A percentile compares a stretch with the other conserved stretches of the same genome.
phyloP scores from a whole-genome alignment of 768 basidiomycete species.

The Suillus ampliporus region DNA sequence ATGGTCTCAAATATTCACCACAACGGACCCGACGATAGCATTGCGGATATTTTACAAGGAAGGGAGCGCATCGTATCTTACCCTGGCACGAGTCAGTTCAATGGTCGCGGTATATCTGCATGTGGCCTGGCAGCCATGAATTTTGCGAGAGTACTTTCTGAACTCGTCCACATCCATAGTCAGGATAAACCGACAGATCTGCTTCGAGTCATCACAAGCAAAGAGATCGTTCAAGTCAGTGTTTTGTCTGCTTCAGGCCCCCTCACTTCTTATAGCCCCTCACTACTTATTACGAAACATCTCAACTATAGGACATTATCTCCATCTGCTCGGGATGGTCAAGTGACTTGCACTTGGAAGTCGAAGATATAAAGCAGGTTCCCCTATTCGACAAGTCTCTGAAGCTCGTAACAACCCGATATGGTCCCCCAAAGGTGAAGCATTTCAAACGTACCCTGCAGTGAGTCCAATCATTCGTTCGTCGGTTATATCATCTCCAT shows the following conservation, averaged over 20 bases:
- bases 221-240: constrained; percentile 33
- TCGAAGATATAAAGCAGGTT: constrained; percentile 55
- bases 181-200: background rate
- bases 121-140: constrained; percentile 74
- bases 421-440: constrained; percentile 42
- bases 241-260: constrained; percentile 1
- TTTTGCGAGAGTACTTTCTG: constrained; percentile 51
- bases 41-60: constrained; percentile 28
- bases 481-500: background rate
- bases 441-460: constrained; percentile 41
- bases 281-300: background rate
- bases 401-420: constrained; percentile 39
- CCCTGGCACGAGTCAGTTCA: constrained; percentile 62
- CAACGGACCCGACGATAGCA: constrained; percentile 50
- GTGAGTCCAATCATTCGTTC: constrained; percentile 20
- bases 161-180: background rate
- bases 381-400: constrained; percentile 56
- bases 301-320: constrained; percentile 53
- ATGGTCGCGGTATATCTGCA: constrained; percentile 49
- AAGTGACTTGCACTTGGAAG: constrained; percentile 56
- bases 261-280: background rate
- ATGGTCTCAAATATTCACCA: constrained; percentile 57
- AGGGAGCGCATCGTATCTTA: constrained; percentile 50
- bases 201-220: constrained; percentile 11
- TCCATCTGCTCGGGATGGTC: constrained; percentile 64